Percentiles rank a stretch among this genome's conserved stretches.
Evolutionary conservation across 1,284 basidiomycete species (phyloP).

Genomic region (Schizophyllum amplum): DNA sequence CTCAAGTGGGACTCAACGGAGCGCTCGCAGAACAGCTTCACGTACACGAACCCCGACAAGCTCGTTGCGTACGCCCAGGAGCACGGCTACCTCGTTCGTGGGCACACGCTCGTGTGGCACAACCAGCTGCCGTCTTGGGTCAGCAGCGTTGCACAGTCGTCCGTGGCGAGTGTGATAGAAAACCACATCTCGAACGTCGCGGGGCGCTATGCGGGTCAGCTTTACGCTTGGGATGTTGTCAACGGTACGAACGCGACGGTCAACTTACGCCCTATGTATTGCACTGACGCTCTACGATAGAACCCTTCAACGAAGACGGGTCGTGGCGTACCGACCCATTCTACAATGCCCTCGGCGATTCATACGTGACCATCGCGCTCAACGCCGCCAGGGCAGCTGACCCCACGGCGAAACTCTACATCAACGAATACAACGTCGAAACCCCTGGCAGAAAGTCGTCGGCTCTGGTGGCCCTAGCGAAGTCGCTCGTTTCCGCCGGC

Average conservation of each 20-base stretch:
- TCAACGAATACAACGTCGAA: no score
- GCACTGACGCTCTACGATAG: constrained; percentile 1
- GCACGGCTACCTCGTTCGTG: constrained; percentile 2
- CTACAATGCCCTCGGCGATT: constrained; percentile 14
- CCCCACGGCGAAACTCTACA: constrained; percentile 21
- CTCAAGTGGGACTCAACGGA: no score
- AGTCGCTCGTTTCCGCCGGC: no score
- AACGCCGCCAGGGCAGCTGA: constrained; percentile 16
- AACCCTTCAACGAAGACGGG: constrained; percentile 17
- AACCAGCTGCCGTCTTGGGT: constrained; percentile 9
- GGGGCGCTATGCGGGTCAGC: constrained; percentile 4
- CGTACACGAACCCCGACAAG: constrained; percentile 1
- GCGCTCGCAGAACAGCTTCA: no score
- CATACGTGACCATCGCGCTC: constrained; percentile 17
- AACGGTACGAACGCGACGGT: constrained; percentile 6
- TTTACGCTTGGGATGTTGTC: constrained; percentile 10
- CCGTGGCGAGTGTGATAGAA: constrained; percentile 5
- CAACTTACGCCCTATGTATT: no score
- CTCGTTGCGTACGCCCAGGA: constrained; percentile 1
- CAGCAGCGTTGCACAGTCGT: constrained; percentile 1
- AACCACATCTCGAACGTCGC: constrained; percentile 7
- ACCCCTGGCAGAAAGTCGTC: constrained; percentile 32
- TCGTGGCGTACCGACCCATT: constrained; percentile 15
- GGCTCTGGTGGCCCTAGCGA: constrained; percentile 37
- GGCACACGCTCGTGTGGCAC: constrained; percentile 7